Evolutionary conservation across 2,329 filamentous ascomycete genomes (phyloP), one percentile per base, ranked within the genome.

Genomic region (Fusarium tanahbumbuense): DNA sequence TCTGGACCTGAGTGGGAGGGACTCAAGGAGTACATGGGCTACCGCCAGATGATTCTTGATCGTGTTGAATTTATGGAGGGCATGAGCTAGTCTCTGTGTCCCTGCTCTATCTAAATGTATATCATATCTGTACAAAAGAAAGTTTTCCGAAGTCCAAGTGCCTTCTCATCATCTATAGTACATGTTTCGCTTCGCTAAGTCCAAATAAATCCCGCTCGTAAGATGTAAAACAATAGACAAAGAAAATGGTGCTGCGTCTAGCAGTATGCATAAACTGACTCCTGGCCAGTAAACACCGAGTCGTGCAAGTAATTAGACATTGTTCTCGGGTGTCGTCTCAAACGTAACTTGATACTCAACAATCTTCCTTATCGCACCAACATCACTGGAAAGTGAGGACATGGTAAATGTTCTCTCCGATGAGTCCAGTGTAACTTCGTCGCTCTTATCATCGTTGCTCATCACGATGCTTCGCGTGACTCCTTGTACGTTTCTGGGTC

Each of bases 21-120:
- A 32, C 83, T 99, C 68, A 89, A 91, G 72, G 93, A 98, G 81
- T 96, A 93, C 81, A 89, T 94, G 74, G 89, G 92, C 40, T 86
- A 92, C 76, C 91, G 92, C 76, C 92, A 92, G 28, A 98, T 98
- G 95, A 87, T 97, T 72, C 83, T 99, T 55, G 96, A 99, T 80
- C 90, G 91, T 71, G 91, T 93, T 18, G 92, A 95, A 77, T 86
- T 98, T 75, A 95, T 98, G 93, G 91, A 93, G 71, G 96, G 95
- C 20, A 98, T 98, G 94, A 75, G 73, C 59, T 75, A 75, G 64
- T 47, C 53, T 44, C 37, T 44, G 50, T 6, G 30, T 49, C 52
- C n/a, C 55, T 27, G n/a, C 34, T 18, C 23, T 52, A 40, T 37
- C 22, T 52, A 45, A 27, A 22, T 71, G 60, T 74, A 68, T 69